phyloP scores from a whole-genome alignment of 352 stramenopile genomes.

The Globisporangium middletonii region DNA sequence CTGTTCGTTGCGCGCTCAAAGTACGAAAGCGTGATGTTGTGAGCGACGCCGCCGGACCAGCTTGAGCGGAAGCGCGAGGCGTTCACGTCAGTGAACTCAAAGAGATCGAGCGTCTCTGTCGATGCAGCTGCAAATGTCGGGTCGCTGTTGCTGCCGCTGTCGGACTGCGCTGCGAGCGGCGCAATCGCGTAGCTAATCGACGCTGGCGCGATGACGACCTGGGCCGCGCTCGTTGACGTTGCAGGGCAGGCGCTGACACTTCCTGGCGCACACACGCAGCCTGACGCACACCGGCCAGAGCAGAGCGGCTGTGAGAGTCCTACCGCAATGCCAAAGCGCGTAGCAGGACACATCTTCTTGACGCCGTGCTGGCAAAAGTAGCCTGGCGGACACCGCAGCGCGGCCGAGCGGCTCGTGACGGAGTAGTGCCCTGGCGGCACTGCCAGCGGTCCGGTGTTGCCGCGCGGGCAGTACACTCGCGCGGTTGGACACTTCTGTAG shows the following conservation, averaged over 20 bases:
- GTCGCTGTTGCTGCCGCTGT: conserved; percentile 10
- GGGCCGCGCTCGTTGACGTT: conserved; percentile 11
- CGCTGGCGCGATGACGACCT: conserved; percentile 25
- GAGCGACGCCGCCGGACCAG: conserved; percentile 24
- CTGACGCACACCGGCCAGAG: conserved; percentile 33
- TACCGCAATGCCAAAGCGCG: conserved; percentile 29
- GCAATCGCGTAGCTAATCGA: conserved; percentile 29
- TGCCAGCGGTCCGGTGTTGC: conserved; percentile 24
- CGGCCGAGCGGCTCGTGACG: conserved; percentile 28
- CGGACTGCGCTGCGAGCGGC: conserved; percentile 19
- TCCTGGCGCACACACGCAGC: conserved; percentile 41
- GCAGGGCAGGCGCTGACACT: conserved; percentile 42
- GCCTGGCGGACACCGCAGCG: conserved; percentile 38
- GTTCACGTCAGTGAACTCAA: conserved; percentile 38
- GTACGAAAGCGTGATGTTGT: conserved; percentile 53
- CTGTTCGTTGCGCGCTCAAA: conserved; percentile 29
- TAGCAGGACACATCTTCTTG: conserved; percentile 33
- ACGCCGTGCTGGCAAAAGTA: conserved; percentile 42
- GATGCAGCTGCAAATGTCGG: neutral
- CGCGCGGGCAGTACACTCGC: conserved; percentile 39
- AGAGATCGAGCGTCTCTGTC: conserved; percentile 24
- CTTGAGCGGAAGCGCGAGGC: conserved; percentile 19
- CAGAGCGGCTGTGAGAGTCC: conserved; percentile 35
- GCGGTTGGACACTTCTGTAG: conserved; percentile 30
- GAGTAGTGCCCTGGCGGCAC: conserved; percentile 45